A percentile compares a stretch with the other conserved stretches of the same genome.
phyloP scores from a whole-genome alignment of 306 rosid genomes.

The Cicer yamashitae region DNA sequence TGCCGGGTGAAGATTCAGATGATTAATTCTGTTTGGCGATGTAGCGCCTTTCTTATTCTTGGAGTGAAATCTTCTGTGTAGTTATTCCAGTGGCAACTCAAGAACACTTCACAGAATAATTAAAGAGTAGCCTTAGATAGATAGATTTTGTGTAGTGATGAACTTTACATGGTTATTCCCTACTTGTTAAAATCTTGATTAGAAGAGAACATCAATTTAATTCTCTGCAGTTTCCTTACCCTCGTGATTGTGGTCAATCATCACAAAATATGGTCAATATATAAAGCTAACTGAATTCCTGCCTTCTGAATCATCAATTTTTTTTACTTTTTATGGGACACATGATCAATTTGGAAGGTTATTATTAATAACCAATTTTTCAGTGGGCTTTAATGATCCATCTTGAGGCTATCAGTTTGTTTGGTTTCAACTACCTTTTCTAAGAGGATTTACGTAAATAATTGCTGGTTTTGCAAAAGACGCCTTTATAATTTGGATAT shows the following conservation, averaged over 20 bases:
- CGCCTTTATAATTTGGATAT: constrained; percentile 15
- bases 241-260: constrained; percentile 12
- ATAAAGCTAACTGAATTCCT: not conserved
- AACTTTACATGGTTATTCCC: constrained; percentile 24
- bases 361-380: constrained; percentile 27
- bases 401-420: constrained; percentile 30
- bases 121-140: constrained; percentile 22
- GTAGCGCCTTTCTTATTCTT: constrained; percentile 19
- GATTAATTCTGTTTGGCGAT: constrained; percentile 28
- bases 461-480: constrained; percentile 34
- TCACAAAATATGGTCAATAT: constrained; percentile 5
- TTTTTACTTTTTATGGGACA: constrained; percentile 7
- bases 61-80: constrained; percentile 28
- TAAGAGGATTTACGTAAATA: constrained; percentile 9
- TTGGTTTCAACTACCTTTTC: constrained; percentile 6
- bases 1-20: not conserved
- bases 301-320: constrained; percentile 22
- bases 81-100: constrained; percentile 26
- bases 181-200: constrained; percentile 24
- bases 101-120: constrained; percentile 19
- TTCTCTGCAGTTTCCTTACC: not conserved
- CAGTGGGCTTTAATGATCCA: constrained; percentile 27
- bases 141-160: constrained; percentile 28
- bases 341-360: constrained; percentile 34
- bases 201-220: constrained; percentile 7